Evolutionary conservation across 2,329 filamentous ascomycete species (phyloP).

Genomic region (Xylariales sp.): DNA sequence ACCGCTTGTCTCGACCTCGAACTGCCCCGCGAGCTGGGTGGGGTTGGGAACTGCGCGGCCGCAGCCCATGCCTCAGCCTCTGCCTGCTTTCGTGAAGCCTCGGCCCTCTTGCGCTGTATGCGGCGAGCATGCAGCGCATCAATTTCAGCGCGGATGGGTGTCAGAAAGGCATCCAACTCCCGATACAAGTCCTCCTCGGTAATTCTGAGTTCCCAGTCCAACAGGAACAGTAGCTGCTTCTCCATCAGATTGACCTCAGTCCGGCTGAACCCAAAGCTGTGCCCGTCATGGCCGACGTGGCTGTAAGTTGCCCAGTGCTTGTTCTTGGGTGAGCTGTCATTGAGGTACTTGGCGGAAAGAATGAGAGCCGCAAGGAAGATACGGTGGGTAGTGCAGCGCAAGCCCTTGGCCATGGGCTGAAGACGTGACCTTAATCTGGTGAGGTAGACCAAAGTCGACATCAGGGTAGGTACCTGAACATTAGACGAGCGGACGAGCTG

Average conservation of each 20-base stretch:
- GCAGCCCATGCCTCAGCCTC: slow-evolving; percentile 34
- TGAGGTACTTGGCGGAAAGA: slow-evolving; percentile 90
- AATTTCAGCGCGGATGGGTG: slow-evolving; percentile 67
- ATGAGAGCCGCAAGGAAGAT: slow-evolving; percentile 92
- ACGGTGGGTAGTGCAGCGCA: slow-evolving; percentile 92
- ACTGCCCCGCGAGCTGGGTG: slow-evolving; percentile 40
- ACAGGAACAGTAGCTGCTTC: slow-evolving; percentile 90
- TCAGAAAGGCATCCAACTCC: slow-evolving; percentile 83
- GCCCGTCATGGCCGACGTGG: slow-evolving; percentile 59
- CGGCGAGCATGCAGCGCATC: slow-evolving; percentile 46
- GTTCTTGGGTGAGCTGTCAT: slow-evolving; percentile 98
- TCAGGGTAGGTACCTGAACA: slow-evolving; percentile 93
- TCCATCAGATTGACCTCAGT: slow-evolving; percentile 99
- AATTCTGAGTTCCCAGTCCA: slow-evolving; percentile 92
- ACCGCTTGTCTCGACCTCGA: slow-evolving; percentile 33
- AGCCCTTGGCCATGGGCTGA: slow-evolving; percentile 90
- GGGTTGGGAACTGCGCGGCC: slow-evolving; percentile 36
- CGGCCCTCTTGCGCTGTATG: slow-evolving; percentile 37
- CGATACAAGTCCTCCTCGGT: slow-evolving; percentile 78
- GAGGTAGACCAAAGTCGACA: slow-evolving; percentile 95
- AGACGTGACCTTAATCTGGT: slow-evolving; percentile 76
- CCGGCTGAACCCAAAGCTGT: slow-evolving; percentile 82
- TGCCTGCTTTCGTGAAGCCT: slow-evolving; percentile 38
- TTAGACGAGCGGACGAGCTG: slow-evolving; percentile 89
- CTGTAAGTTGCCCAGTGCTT: slow-evolving; percentile 99